Conservation (phyloP, 768 basidiomycete genomes). For the Termitomyces sp. region DNA sequence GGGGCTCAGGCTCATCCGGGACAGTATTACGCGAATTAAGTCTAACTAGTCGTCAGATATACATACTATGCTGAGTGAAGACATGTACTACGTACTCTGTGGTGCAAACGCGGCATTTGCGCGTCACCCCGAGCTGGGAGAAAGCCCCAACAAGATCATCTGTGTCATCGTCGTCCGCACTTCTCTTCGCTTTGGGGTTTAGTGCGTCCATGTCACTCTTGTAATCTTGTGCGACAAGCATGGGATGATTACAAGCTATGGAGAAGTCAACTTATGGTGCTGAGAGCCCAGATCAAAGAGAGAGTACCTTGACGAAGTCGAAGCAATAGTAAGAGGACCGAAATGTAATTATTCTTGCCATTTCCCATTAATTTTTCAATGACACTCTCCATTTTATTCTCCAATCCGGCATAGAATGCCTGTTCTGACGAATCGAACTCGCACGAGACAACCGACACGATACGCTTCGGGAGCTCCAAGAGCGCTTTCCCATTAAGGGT, state of each 20-base stretch:
- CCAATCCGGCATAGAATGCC: conserved; percentile 72
- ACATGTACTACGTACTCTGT: conserved; percentile 49
- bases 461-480: conserved; percentile 73
- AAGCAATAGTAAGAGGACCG: conserved; percentile 65
- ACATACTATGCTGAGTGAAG: neutral
- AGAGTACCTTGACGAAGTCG: conserved; percentile 82
- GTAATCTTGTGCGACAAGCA: conserved; percentile 74
- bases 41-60: conserved; percentile 20
- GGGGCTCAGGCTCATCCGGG: conserved; percentile 32
- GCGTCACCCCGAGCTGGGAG: conserved; percentile 60
- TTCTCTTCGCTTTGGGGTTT: conserved; percentile 53
- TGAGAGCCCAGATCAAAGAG: neutral
- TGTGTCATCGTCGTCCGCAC: conserved; percentile 50
- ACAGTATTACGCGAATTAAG: conserved; percentile 32
- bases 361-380: conserved; percentile 65
- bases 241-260: conserved; percentile 86
- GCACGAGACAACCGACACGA: conserved; percentile 68
- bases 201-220: conserved; percentile 71
- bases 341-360: conserved; percentile 60
- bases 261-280: neutral
- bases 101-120: conserved; percentile 79
- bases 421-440: conserved; percentile 72
- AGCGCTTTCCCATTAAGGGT: conserved; percentile 74
- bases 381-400: conserved; percentile 57
- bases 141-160: conserved; percentile 78